Evolutionary conservation across 2,329 filamentous ascomycete genomes (phyloP).

Genomic region (Ophiocordyceps sinensis): DNA sequence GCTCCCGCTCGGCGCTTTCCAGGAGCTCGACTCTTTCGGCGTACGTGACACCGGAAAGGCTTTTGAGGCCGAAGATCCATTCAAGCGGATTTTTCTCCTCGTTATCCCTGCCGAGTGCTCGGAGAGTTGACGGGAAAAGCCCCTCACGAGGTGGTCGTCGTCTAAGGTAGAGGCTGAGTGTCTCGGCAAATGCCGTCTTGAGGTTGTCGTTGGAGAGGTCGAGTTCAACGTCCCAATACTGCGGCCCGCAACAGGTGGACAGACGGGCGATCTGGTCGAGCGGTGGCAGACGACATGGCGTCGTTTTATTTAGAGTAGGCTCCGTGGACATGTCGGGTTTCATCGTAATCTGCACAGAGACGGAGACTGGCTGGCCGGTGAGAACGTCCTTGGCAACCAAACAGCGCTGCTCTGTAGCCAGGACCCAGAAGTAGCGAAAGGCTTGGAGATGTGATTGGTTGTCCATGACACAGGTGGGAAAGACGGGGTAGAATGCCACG

Average conservation of each 20-base stretch:
- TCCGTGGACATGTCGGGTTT: slow-evolving; percentile 25
- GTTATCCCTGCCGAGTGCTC: slow-evolving; percentile 44
- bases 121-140: slow-evolving; percentile 59
- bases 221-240: slow-evolving; percentile 70
- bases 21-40: slow-evolving; percentile 54
- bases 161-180: slow-evolving; percentile 62
- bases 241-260: slow-evolving; percentile 43
- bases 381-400: slow-evolving; percentile 78
- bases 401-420: slow-evolving; percentile 81
- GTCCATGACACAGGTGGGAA: slow-evolving; percentile 78
- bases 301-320: slow-evolving; percentile 26
- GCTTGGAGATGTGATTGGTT: slow-evolving; percentile 92
- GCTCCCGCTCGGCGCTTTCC: slow-evolving; percentile 32
- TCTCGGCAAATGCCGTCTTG: slow-evolving; percentile 43
- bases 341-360: slow-evolving; percentile 54
- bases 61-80: slow-evolving; percentile 58
- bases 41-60: slow-evolving; percentile 38
- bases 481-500: slow-evolving; percentile 86
- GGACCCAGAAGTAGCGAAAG: slow-evolving; percentile 92
- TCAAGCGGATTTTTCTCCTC: slow-evolving; percentile 38
- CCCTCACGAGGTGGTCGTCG: slow-evolving; percentile 53
- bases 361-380: slow-evolving; percentile 62
- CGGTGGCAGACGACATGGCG: slow-evolving; percentile 49
- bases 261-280: slow-evolving; percentile 47
- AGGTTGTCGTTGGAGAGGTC: slow-evolving; percentile 57